Evolutionary conservation across 148 eudicot species (phyloP).

Genomic region (Chenopodium quinoa): DNA sequence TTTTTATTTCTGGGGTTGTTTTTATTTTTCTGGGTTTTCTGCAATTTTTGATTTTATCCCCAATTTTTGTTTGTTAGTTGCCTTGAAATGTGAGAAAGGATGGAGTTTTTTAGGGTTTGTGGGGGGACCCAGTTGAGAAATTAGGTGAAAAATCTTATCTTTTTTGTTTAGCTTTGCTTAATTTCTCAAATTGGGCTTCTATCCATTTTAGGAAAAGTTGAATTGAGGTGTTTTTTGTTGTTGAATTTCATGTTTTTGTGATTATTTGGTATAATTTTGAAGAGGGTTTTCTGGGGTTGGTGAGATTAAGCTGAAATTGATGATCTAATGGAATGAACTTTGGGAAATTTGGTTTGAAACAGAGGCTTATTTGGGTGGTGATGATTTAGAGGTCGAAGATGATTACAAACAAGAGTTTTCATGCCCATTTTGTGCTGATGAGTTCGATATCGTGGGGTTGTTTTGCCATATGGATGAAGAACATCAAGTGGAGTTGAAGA

Average conservation of each 20-base stretch:
- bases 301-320: neutral
- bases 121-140: neutral
- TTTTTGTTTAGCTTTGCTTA: neutral
- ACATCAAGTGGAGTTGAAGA: conserved; percentile 70
- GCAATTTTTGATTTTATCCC: neutral
- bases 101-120: neutral
- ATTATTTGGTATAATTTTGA: neutral
- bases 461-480: conserved; percentile 94
- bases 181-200: neutral
- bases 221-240: conserved; percentile 11
- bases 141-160: conserved; percentile 4
- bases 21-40: neutral
- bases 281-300: conserved; percentile 2
- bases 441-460: conserved; percentile 84
- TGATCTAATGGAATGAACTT: neutral
- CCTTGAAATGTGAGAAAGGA: neutral
- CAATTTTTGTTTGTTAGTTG: neutral
- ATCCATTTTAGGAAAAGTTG: neutral
- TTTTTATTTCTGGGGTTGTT: neutral
- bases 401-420: conserved; percentile 72
- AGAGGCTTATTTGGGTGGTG: conserved; percentile 62
- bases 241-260: neutral
- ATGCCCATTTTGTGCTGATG: conserved; percentile 91
- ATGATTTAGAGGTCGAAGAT: conserved; percentile 59
- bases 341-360: conserved; percentile 18